phyloP scores from a whole-genome alignment of 768 basidiomycete genomes.

The Russula sp. region DNA sequence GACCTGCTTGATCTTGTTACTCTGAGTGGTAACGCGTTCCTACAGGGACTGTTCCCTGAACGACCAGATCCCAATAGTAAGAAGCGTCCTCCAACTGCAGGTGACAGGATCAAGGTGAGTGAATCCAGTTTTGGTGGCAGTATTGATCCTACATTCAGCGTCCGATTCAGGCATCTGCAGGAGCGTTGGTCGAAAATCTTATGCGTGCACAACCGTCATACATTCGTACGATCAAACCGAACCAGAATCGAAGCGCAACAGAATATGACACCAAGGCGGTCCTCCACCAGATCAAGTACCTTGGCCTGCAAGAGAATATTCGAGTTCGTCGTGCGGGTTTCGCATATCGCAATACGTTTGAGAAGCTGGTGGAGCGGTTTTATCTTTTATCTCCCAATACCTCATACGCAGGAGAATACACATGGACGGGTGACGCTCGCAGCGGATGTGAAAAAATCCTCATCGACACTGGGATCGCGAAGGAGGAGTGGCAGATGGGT shows the following conservation, averaged over 20 bases:
- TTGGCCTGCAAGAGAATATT: constrained; percentile 97
- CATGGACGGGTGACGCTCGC: constrained; percentile 86
- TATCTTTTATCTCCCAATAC: constrained; percentile 93
- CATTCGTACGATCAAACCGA: constrained; percentile 98
- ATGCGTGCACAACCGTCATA: constrained; percentile 98
- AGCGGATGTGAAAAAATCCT: constrained; percentile 92
- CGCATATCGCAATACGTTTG: constrained; percentile 96
- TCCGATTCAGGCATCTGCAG: constrained; percentile 69
- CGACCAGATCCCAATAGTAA: constrained; percentile 95
- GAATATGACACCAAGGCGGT: constrained; percentile 96
- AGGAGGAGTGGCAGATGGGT: constrained; percentile 99
- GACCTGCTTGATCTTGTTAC: constrained; percentile 90
- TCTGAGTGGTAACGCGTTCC: constrained; percentile 74
- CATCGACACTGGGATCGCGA: constrained; percentile 91
- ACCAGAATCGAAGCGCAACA: constrained; percentile 87
- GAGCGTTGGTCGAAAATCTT: constrained; percentile 93
- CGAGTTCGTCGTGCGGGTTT: constrained; percentile 96
- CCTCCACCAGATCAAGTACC: constrained; percentile 98
- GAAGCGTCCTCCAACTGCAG: constrained; percentile 96
- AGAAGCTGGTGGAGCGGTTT: constrained; percentile 98
- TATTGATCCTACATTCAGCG: constrained; percentile 9
- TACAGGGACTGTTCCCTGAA: constrained; percentile 89
- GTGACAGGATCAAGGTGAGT: constrained; percentile 92
- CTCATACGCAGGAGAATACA: constrained; percentile 98
- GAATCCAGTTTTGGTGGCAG: background rate